phyloP scores from a whole-genome alignment of 2,329 filamentous ascomycete species.

The Phaeosphaeriaceae sp. region DNA sequence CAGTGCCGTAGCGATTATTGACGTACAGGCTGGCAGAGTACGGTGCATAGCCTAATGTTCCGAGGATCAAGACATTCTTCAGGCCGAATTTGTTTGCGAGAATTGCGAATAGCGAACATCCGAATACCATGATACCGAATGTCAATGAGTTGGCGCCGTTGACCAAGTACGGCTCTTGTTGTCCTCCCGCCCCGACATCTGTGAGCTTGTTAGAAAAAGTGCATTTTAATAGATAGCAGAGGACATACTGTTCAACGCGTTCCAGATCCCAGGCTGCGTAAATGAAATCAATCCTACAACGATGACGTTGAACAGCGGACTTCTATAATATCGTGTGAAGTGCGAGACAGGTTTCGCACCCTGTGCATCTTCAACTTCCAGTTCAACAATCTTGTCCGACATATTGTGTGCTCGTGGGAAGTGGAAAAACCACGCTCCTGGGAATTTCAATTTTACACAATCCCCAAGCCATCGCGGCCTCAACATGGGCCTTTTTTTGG shows the following conservation, averaged over 20 bases:
- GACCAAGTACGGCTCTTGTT: constrained; percentile 47
- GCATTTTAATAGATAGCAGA: neutral
- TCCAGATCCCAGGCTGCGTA: constrained; percentile 58
- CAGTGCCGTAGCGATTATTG: constrained; percentile 40
- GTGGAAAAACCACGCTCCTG: no score
- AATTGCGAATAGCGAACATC: constrained; percentile 31
- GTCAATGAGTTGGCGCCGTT: constrained; percentile 54
- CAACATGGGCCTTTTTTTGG: no score
- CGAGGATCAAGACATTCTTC: constrained; percentile 38
- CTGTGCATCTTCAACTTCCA: constrained; percentile 12
- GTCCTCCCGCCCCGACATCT: constrained; percentile 37
- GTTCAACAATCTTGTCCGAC: constrained; percentile 22
- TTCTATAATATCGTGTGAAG: constrained; percentile 48
- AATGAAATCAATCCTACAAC: constrained; percentile 54
- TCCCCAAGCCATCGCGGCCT: no score
- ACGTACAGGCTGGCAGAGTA: constrained; percentile 35
- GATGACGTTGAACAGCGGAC: constrained; percentile 56
- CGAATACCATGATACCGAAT: constrained; percentile 53
- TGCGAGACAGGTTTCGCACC: constrained; percentile 21
- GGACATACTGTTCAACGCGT: constrained; percentile 51
- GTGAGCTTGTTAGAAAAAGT: constrained; percentile 14
- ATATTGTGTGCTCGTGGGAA: constrained; percentile 3
- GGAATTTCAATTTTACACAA: no score
- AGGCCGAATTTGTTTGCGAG: constrained; percentile 46
- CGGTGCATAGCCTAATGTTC: constrained; percentile 39